phyloP scores from a whole-genome alignment of 345 rosid genomes.

The Gynandropsis gynandra region DNA sequence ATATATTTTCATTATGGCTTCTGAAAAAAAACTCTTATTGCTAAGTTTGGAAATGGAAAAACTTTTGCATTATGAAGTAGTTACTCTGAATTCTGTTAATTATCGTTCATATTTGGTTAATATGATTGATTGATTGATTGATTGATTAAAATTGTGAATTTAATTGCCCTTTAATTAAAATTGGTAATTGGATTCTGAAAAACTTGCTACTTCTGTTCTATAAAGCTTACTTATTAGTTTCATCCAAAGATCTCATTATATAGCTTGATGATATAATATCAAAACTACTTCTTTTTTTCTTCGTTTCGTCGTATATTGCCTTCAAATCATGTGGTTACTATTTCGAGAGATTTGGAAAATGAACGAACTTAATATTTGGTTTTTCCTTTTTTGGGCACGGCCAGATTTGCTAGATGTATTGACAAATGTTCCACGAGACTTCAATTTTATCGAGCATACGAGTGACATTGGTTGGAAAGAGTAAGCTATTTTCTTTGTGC shows the following conservation, averaged over 20 bases:
- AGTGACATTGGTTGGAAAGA: slow-evolving; percentile 89
- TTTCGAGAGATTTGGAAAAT: neutral
- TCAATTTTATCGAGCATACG: slow-evolving; percentile 81
- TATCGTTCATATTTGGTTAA: slow-evolving; percentile 3
- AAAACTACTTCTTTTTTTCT: no score
- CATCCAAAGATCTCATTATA: no score
- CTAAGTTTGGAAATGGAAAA: neutral
- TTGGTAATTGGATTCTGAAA: neutral
- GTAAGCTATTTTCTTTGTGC: slow-evolving; percentile 51
- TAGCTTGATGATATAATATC: neutral
- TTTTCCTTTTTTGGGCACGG: neutral
- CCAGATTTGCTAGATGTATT: slow-evolving; percentile 65
- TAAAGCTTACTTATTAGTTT: neutral
- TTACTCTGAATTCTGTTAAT: slow-evolving; percentile 1
- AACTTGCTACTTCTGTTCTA: neutral
- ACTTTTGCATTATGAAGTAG: neutral
- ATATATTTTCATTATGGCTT: neutral
- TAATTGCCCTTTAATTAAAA: no score
- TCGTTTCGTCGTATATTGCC: no score
- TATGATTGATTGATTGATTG: neutral
- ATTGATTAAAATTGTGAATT: neutral
- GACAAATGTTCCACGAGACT: slow-evolving; percentile 47
- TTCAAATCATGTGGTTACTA: neutral
- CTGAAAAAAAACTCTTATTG: neutral
- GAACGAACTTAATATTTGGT: neutral